Base-by-base conservation (phyloP, 805 yeast species). In the Pichia scutulata region DNA sequence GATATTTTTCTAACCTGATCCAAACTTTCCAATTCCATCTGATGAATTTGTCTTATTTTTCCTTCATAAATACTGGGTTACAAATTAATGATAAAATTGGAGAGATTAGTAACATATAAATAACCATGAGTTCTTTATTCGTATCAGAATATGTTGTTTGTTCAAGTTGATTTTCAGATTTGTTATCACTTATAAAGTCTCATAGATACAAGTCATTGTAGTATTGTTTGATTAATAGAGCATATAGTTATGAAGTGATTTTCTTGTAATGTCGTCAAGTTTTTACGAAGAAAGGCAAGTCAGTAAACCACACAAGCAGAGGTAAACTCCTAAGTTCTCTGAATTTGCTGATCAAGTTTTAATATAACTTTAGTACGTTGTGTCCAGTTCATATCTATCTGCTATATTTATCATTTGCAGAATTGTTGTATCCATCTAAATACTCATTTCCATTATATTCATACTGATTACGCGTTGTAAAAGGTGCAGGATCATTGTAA, bases 91-190 rank as follows among this genome's bases (percentile, higher is more conserved):
- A 77, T 6, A 88, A 81, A 9, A 81, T 69, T 2, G 89, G 82
- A 0, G 88, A 82, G 16, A 84, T 73, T 19, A 92, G 93, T 33
- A 85, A 69, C 74, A 86, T 85, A 62, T 85, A 90, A 45, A 84
- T 85, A 65, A n/a, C 88, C 87, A 58, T 85, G 90, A 45, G 85
- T 59, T 85, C 86, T 7, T 78, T 63, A n/a, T 84, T 80, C 50
- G 79, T 74, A 18, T 90, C 90, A 61, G 85, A 85, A 63, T 82
- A 85, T 0, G 92, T 85, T 0, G 89, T 78, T 61, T 78, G 85
- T 57, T 82, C 89, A 43, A 82, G 62, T 59, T 84, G 84, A 64
- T 84, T 84, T 57, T 85, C 90, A 65, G 83, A 85, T 33, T 80
- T 57, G 23, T 85, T 85, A 33, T 92, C 93, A 12, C 87, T 78